Evolutionary conservation across 1,284 basidiomycete species (phyloP).

Genomic region (Puccinia coronata): DNA sequence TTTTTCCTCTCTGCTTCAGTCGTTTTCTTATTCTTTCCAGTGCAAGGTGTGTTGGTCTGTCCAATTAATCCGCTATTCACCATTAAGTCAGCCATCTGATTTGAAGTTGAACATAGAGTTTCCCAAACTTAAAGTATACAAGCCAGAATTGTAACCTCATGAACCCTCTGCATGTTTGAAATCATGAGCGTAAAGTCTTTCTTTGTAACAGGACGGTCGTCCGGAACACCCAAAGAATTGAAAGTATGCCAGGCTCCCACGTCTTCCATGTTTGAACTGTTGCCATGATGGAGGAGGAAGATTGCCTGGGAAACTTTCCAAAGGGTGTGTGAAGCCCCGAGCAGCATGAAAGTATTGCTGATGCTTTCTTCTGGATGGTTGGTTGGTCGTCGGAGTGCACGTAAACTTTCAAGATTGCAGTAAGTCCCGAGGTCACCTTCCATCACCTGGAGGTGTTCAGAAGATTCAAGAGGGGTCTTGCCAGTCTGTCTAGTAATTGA

Average conservation of each 20-base stretch:
- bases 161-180: too few relatives aligned
- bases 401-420: background rate
- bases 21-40: too few relatives aligned
- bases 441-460: background rate
- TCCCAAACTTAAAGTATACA: too few relatives aligned
- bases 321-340: background rate
- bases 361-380: background rate
- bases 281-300: background rate
- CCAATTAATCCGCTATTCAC: too few relatives aligned
- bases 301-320: background rate
- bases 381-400: background rate
- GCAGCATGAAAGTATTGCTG: background rate
- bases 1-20: too few relatives aligned
- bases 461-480: background rate
- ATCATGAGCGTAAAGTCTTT: too few relatives aligned
- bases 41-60: too few relatives aligned
- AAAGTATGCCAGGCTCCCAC: background rate
- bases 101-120: too few relatives aligned
- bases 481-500: background rate
- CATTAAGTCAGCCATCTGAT: too few relatives aligned
- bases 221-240: background rate
- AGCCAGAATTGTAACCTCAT: too few relatives aligned
- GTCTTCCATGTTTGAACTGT: background rate
- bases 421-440: constrained; percentile 1
- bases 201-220: too few relatives aligned